phyloP scores from a whole-genome alignment of 306 rosid species.

The Glycyrrhiza uralensis region DNA sequence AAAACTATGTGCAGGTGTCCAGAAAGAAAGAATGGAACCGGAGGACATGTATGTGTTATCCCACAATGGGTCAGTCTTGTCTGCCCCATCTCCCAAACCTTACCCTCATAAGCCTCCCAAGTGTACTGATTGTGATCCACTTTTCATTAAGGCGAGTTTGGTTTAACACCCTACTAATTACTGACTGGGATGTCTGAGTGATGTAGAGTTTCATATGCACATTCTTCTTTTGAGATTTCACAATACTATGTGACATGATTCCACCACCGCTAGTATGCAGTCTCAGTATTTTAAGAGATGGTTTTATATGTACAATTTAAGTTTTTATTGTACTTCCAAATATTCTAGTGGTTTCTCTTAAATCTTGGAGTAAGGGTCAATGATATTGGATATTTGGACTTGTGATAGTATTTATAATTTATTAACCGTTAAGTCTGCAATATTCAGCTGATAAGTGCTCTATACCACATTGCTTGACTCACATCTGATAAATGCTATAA shows the following conservation, averaged over 20 bases:
- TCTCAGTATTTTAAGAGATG: background rate
- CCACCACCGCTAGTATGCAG: background rate
- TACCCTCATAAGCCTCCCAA: constrained; percentile 92
- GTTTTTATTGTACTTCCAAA: background rate
- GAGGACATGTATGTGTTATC: constrained; percentile 90
- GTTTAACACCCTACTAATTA: constrained; percentile 4
- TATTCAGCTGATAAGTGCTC: background rate
- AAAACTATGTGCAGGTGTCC: constrained; percentile 65
- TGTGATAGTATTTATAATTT: background rate
- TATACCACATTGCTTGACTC: background rate
- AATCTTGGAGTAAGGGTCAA: background rate
- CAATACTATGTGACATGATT: background rate
- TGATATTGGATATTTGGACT: background rate
- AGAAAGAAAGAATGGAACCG: constrained; percentile 91
- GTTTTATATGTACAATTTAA: background rate
- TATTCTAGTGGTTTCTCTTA: background rate
- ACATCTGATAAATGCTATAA: background rate
- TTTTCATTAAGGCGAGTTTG: constrained; percentile 71
- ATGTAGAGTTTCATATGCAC: background rate
- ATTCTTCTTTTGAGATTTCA: constrained; percentile 6
- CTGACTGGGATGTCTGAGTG: background rate
- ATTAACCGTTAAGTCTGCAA: background rate
- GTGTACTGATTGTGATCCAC: constrained; percentile 87
- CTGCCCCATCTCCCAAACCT: constrained; percentile 79
- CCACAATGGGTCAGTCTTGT: constrained; percentile 59